These are phyloP conservation scores for Rhododendron ferrugineum DNA, from an alignment of 148 eudicot genomes.

Conservation along the genomic window DNA sequence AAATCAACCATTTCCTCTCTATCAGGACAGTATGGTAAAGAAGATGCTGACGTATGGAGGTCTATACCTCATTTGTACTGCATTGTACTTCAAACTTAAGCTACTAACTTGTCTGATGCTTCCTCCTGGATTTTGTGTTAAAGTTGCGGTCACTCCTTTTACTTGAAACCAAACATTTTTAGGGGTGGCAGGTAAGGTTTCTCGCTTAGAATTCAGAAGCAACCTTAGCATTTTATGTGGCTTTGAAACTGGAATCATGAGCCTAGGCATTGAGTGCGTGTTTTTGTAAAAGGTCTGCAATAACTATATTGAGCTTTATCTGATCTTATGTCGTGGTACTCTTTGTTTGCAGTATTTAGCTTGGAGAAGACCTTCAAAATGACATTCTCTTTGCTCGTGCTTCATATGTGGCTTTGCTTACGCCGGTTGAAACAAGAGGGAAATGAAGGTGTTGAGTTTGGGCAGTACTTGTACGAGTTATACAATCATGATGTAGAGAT, in stretches of 20 bases:
- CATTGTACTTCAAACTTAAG: background rate
- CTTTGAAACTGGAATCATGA: background rate
- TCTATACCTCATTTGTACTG: background rate
- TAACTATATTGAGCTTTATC: constrained; percentile 16
- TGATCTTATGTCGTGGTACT: no score
- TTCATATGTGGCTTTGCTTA: constrained; percentile 94
- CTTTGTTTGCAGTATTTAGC: constrained; percentile 64
- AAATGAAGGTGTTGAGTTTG: constrained; percentile 86
- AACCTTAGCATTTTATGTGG: background rate
- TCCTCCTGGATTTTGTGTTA: background rate
- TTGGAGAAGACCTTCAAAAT: constrained; percentile 93
- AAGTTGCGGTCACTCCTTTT: background rate
- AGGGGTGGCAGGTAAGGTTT: background rate
- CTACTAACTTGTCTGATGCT: background rate
- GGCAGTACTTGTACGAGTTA: constrained; percentile 85
- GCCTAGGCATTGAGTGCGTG: background rate
- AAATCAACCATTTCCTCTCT: constrained; percentile 5
- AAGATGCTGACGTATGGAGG: background rate
- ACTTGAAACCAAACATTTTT: background rate
- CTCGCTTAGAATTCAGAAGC: background rate
- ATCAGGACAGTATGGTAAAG: background rate
- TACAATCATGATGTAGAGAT: constrained; percentile 94
- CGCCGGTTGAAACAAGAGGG: constrained; percentile 90
- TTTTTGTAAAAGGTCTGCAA: background rate
- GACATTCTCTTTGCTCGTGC: constrained; percentile 83